Conservation (phyloP, 306 rosid species). For the Dryas octopetala region DNA sequence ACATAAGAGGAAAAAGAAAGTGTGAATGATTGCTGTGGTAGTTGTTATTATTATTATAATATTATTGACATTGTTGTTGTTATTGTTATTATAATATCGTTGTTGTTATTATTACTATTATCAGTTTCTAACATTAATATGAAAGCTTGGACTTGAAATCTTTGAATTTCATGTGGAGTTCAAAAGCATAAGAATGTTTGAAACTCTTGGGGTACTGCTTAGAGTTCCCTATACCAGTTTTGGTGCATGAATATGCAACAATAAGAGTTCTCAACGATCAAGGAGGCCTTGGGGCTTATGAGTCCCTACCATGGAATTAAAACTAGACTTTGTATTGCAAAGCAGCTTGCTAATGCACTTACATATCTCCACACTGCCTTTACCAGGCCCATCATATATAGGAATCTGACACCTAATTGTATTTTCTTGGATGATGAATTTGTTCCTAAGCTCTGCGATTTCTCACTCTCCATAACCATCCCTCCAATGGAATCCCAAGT, state of each 20-base stretch:
- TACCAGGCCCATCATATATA: not conserved
- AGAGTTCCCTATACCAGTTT: not conserved
- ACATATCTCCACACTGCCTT: not conserved
- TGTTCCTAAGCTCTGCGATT: not conserved
- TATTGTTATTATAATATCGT: no score
- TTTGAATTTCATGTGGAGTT: no score
- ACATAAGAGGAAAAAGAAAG: no score
- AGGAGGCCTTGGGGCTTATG: not conserved
- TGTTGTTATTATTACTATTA: no score
- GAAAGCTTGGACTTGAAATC: no score
- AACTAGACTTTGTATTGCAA: not conserved
- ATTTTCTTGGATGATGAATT: not conserved
- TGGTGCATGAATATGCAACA: not conserved
- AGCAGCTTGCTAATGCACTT: not conserved
- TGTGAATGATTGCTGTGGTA: no score
- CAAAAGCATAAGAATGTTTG: constrained; percentile 1
- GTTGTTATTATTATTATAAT: no score
- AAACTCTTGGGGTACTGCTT: not conserved
- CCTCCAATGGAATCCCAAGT: not conserved
- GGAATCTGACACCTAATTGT: not conserved
- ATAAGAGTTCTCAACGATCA: not conserved
- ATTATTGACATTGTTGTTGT: no score
- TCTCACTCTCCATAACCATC: not conserved
- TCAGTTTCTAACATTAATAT: no score
- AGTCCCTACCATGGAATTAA: not conserved